A percentile compares a stretch with the other conserved stretches of the same genome.
Evolutionary conservation across 306 rosid species (phyloP).

Genomic region (Senna tora): DNA sequence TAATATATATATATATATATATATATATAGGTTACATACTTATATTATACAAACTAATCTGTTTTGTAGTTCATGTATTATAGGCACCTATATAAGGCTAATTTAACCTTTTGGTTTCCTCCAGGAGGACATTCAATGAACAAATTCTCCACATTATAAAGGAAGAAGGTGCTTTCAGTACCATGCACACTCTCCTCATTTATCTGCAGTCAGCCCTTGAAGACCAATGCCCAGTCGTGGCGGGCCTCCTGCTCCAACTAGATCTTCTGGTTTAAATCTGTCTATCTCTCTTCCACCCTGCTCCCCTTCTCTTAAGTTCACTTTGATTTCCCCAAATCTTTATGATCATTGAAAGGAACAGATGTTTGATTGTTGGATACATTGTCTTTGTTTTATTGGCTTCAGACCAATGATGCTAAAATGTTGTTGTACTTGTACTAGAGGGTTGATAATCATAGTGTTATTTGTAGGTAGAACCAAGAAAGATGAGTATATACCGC

Average conservation of each 20-base stretch:
- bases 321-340: slow-evolving; percentile 11
- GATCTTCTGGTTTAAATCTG: slow-evolving; percentile 84
- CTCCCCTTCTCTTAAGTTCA: slow-evolving; percentile 1
- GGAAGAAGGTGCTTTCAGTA: slow-evolving; percentile 80
- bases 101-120: slow-evolving; percentile 35
- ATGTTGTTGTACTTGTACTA: slow-evolving; percentile 20
- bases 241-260: slow-evolving; percentile 89
- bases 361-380: slow-evolving; percentile 14
- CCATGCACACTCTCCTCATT: slow-evolving; percentile 86
- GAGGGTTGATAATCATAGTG: slow-evolving; percentile 31
- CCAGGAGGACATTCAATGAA: slow-evolving; percentile 76
- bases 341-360: background rate
- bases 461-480: slow-evolving; percentile 74
- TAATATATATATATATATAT: background rate
- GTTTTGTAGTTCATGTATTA: slow-evolving; percentile 20
- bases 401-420: slow-evolving; percentile 15
- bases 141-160: slow-evolving; percentile 79
- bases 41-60: slow-evolving; percentile 25
- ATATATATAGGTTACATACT: slow-evolving; percentile 10
- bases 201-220: slow-evolving; percentile 71
- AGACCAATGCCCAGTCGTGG: slow-evolving; percentile 78
- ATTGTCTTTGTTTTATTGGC: background rate
- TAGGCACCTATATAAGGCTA: slow-evolving; percentile 6
- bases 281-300: background rate
- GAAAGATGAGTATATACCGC: slow-evolving; percentile 92